Base-by-base conservation (phyloP, 306 rosid species). In the Datisca glomerata region DNA sequence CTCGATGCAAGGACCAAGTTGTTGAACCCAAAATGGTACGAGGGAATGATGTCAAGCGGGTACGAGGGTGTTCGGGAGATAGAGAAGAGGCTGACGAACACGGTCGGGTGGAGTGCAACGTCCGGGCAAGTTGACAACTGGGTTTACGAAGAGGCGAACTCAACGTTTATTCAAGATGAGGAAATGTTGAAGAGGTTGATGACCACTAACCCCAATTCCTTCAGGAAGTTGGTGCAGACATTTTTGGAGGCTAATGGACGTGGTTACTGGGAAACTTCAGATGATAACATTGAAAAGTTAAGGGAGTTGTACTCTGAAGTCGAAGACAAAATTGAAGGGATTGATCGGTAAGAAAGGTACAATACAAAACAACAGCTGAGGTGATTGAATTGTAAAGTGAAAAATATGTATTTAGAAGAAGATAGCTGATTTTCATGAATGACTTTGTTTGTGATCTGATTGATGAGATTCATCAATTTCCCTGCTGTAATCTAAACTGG, bases 91-190 rank as follows among this genome's bases (percentile, higher is more conserved):
- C 93, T 89, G 6, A 80, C 96, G 0, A 89, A 89, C 50, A 89
- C 98, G 8, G 98, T 89, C 1, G 98, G 98, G 38, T 89, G 98
- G 98, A 89, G 96, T 78, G 98, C 96, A 34, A 89, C 98, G 35
- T 89, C 98, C 18, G 98, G 98, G 14, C 98, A 89, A 66, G 98
- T 89, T 15, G 98, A 89, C 70, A 89, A 89, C 72, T 89, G 95
- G 93, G 98, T 91, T 34, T 91, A 89, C 22, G 98, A 89, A 73
- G 98, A 89, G 70, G 98, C 98, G 58, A 89, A 89, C 79, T 49
- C 92, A 6, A 84, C 96, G 15, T 89, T 84, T 78, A 84, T 89
- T 41, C 69, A 84, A 53, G 94, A 89, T 46, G 86, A 89, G 69
- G 70, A 80, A 64, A 84, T 89, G 96, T 41, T 89, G 78, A 78